Evolutionary conservation across 257 asterid species (phyloP), one percentile per base, ranked within the genome.

Genomic region (Nemophila menziesii): DNA sequence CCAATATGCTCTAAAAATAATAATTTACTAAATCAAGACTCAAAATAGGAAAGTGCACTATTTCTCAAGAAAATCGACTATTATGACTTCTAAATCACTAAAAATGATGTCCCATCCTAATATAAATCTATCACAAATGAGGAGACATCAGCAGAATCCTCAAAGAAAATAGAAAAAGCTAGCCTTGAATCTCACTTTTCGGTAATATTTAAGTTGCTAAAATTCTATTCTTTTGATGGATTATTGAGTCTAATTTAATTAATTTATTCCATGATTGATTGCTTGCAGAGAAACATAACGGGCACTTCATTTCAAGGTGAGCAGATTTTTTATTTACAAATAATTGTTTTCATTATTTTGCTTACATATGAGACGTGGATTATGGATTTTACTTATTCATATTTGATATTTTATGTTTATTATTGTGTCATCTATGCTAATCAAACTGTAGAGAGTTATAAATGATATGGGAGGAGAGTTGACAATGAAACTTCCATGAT

Each of bases 281-380:
- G 27, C 5, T 29, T 27, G 58, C 50, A 50, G 60, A 56, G 33
- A 22, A 12, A 50, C 37, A 16, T 48, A 15, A 1, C 44, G 4
- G 48, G 20, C 10, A 48, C 47, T 26, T 18, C 59, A 20, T 62
- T 56, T 56, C 11, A 39, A 6, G 39, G 57, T 55, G 43, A 63
- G 52, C 10, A 18, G 11, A 14, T 19, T 26, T 19, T 39, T 20
- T 16, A 10, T 15, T 0, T 50, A 14, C 39, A 50, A n/a, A n/a
- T n/a, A n/a, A n/a, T n/a, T n/a, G 41, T 18, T 37, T 48, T 11
- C 19, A 13, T 24, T 11, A 19, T 15, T 12, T 23, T 41, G 26
- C 3, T 11, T 8, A 33, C 3, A 6, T 22, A 23, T 18, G 22
- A 6, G n/a, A n/a, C n/a, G n/a, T n/a, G n/a, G n/a, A n/a, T n/a